Evolutionary conservation across 2,329 filamentous ascomycete species (phyloP), one percentile per base, ranked within the genome.

Genomic region (Trichophyton schoenleinii): DNA sequence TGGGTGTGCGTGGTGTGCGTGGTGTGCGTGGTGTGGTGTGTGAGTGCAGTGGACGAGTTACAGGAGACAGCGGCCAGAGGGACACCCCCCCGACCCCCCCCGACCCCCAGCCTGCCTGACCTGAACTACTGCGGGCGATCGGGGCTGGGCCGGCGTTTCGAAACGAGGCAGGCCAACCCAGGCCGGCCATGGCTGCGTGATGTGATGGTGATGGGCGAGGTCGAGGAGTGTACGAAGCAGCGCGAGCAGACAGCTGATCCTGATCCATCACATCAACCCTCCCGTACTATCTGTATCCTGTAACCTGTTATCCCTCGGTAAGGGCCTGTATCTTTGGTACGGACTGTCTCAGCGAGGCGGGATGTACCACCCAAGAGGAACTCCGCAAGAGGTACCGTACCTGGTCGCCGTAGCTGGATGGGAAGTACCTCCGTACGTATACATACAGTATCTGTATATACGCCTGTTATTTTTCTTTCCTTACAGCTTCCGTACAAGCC

Each of bases 91-190:
- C 28, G 28, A 28, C 34, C 34, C 34, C 34, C 34, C 34, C 34
- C 34, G 34, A 36, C 34, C 34, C 11, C 11, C 34, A 2, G 5
- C 28, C 28, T 28, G 28, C 11, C 34, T 36, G 34, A 36, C 34
- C 34, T 13, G 34, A 34, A 36, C 49, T 55, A 28, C 49, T 34
- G 49, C 49, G 49, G 49, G 49, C 49, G 49, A 55, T 55, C 49
- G 31, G 49, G 34, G 49, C 49, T 55, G 49, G 28, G 28, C 49
- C 49, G 49, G 49, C 20, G 49, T 55, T 55, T 55, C 49, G 49
- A 55, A 34, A 25, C 49, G 15, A 25, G 49, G 49, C 49, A 34
- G 49, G 49, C 49, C 49, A n/a, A n/a, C 22, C 49, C 49, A n/a
- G 28, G 49, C 3, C 31, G 49, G 18, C 15, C 34, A 36, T 20